Conservation (phyloP, 805 yeast species). For the Deakozyma indianensis region DNA sequence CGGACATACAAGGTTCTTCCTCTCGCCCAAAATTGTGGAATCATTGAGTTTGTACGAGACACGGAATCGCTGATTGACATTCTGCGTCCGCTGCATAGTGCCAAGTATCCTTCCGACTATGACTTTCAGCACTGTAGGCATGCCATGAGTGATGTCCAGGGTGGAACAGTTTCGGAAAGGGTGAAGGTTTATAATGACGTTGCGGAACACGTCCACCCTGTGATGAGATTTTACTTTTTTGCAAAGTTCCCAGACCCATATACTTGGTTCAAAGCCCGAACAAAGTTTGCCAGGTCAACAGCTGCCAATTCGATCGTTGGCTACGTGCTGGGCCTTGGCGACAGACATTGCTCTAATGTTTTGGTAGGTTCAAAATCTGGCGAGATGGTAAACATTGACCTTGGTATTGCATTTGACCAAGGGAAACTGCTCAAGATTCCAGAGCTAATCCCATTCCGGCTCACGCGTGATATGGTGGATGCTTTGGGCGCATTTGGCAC, state of each 20-base stretch:
- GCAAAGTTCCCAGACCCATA: constrained; percentile 52
- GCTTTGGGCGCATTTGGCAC: constrained; percentile 85
- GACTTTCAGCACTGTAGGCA: constrained; percentile 44
- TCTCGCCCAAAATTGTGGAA: constrained; percentile 73
- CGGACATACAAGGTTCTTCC: constrained; percentile 87
- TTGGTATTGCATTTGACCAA: constrained; percentile 94
- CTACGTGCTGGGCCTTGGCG: constrained; percentile 81
- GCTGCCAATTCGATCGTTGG: constrained; percentile 85
- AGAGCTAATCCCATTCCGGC: constrained; percentile 83
- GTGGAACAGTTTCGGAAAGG: constrained; percentile 20
- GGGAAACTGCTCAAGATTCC: constrained; percentile 77
- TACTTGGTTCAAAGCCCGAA: constrained; percentile 57
- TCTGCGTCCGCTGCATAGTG: constrained; percentile 46
- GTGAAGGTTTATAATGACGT: constrained; percentile 30
- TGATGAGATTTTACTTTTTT: constrained; percentile 55
- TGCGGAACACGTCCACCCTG: constrained; percentile 42
- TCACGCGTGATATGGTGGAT: constrained; percentile 82
- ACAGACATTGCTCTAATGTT: constrained; percentile 85
- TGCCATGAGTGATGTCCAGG: constrained; percentile 45
- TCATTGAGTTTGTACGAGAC: constrained; percentile 76
- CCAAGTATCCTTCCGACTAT: constrained; percentile 28
- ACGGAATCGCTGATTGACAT: constrained; percentile 61
- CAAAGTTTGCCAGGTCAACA: constrained; percentile 56
- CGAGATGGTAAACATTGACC: constrained; percentile 88
- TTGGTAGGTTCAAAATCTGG: constrained; percentile 70